Evolutionary conservation across 148 eudicot genomes (phyloP), one percentile per base, ranked within the genome.

Genomic region (Camellia granthamiana): DNA sequence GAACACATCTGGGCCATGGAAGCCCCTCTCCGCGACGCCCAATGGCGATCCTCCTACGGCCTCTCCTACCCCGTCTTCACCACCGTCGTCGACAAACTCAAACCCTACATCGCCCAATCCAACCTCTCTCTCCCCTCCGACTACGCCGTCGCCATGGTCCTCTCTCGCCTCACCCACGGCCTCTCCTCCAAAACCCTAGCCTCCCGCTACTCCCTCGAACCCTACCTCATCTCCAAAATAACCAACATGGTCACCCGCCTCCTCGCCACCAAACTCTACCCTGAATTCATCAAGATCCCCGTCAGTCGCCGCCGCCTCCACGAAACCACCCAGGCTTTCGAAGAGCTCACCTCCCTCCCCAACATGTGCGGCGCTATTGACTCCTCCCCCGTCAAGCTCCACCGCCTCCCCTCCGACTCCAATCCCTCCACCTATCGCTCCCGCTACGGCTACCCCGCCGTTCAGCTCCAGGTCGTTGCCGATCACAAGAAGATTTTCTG

Each of bases 201-300:
- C 41, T 61, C 84, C 54, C 86, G 97, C 10, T 87, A 93, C 78
- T 87, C 90, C 55, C 90, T 95, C 3, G 98, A 93, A 23, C 96
- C 98, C 11, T 95, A 91, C 81, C 85, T 95, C 0, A 87, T 95
- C 30, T 95, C 98, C 55, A 95, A 95, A 75, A 95, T 95, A 63
- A 93, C 97, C 10, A 93, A 95, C 85, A 95, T 95, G 98, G 93
- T 95, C 71, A 95, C 98, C 9, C 89, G 98, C 62, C 83, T 95
- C 7, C 84, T 95, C 10, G 86, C 98, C 8, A 95, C 98, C 42
- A 95, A 95, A 67, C 87, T 95, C 12, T 95, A 91, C 86, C 93
- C 94, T 0, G 98, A 95, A 71, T 95, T 93, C 81, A 91, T 95
- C 60, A 93, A 90, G 68, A 91, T 95, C 76, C 98, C 98, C 4